Evolutionary conservation across 1,284 basidiomycete genomes (phyloP).

Genomic region (Tylopilus sp.): DNA sequence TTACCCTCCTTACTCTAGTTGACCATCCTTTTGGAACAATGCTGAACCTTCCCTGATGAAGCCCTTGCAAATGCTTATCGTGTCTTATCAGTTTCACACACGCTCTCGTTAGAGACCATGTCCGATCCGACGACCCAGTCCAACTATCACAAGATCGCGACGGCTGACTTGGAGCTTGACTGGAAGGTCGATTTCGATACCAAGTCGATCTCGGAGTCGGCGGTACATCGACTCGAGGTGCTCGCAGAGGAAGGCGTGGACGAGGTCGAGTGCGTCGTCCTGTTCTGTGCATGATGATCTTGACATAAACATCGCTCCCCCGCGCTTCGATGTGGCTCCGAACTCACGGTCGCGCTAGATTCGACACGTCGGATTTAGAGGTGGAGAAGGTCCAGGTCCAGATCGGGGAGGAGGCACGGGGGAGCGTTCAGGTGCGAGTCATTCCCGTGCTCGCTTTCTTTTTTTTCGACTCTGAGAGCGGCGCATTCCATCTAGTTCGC

Average conservation of each 20-base stretch:
- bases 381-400: constrained; percentile 54
- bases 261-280: constrained; percentile 56
- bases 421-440: constrained; percentile 10
- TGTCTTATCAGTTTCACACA: neutral
- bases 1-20: constrained; percentile 10
- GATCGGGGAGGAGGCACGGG: constrained; percentile 36
- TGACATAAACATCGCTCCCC: too few relatives aligned
- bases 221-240: constrained; percentile 60
- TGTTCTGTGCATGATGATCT: neutral
- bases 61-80: constrained; percentile 2
- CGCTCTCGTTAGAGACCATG: neutral
- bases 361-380: constrained; percentile 77
- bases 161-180: constrained; percentile 69
- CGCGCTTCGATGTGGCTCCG: too few relatives aligned
- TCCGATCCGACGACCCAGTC: constrained; percentile 73
- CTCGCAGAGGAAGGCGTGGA: constrained; percentile 50
- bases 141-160: constrained; percentile 69
- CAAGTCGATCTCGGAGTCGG: constrained; percentile 68
- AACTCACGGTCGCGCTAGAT: constrained; percentile 37
- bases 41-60: constrained; percentile 12
- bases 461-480: too few relatives aligned
- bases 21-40: neutral
- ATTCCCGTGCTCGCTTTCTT: too few relatives aligned
- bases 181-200: constrained; percentile 80
- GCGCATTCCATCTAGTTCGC: constrained; percentile 39